phyloP scores from a whole-genome alignment of 768 basidiomycete species.

The Naganishia vaughanmartiniae region DNA sequence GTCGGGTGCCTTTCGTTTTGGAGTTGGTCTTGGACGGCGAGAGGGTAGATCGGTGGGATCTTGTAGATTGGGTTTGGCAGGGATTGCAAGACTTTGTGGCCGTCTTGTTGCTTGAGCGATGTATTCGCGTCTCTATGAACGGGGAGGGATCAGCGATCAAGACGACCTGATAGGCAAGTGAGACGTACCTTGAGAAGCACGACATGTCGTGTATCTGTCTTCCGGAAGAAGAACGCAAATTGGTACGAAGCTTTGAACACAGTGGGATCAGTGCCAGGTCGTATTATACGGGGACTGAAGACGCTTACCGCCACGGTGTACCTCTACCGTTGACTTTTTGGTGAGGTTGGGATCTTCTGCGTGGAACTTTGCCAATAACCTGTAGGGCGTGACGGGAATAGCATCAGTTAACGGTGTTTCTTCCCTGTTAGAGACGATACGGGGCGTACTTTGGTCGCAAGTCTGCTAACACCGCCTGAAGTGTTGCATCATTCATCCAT shows the following conservation, averaged over 20 bases:
- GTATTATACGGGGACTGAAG: neutral
- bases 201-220: slow-evolving; percentile 71
- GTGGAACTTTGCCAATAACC: slow-evolving; percentile 43
- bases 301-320: slow-evolving; percentile 73
- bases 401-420: slow-evolving; percentile 63
- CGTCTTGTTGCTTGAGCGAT: neutral
- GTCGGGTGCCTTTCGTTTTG: neutral
- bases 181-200: slow-evolving; percentile 72
- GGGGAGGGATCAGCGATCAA: neutral
- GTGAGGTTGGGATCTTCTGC: slow-evolving; percentile 39
- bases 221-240: slow-evolving; percentile 83
- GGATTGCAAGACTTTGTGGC: neutral
- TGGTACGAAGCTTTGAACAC: slow-evolving; percentile 70
- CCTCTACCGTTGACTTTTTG: slow-evolving; percentile 73
- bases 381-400: slow-evolving; percentile 45
- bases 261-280: neutral
- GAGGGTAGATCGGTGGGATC: slow-evolving; percentile 7
- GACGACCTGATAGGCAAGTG: slow-evolving; percentile 21
- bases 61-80: neutral
- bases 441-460: slow-evolving; percentile 65
- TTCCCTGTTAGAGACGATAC: slow-evolving; percentile 56
- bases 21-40: neutral
- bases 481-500: slow-evolving; percentile 82
- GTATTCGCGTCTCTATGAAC: slow-evolving; percentile 29
- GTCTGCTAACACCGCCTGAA: slow-evolving; percentile 78